Evolutionary conservation across 2,329 filamentous ascomycete species (phyloP).

Genomic region (Fusarium sp.): DNA sequence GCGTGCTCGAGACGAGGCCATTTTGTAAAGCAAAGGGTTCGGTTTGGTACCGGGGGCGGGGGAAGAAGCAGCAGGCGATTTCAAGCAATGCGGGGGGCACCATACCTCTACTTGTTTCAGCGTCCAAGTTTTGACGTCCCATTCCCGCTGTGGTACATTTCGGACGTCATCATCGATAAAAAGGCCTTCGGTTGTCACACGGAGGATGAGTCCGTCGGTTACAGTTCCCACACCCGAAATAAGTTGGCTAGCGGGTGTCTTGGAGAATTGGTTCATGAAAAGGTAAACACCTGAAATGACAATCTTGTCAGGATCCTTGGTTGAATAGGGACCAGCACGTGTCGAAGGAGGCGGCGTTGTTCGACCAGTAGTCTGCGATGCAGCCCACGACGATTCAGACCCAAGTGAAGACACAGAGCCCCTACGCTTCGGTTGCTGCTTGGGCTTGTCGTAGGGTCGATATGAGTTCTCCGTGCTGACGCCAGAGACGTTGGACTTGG

Average conservation of each 20-base stretch:
- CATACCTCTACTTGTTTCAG: slow-evolving; percentile 92
- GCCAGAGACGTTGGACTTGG: slow-evolving; percentile 68
- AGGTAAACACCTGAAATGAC: slow-evolving; percentile 92
- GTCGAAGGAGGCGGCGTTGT: slow-evolving; percentile 86
- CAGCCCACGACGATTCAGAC: slow-evolving; percentile 88
- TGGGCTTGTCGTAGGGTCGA: slow-evolving; percentile 79
- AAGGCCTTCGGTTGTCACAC: slow-evolving; percentile 91
- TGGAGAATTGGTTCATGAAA: slow-evolving; percentile 89
- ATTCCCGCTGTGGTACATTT: slow-evolving; percentile 92
- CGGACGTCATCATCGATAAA: slow-evolving; percentile 98
- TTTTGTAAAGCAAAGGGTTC: slow-evolving; percentile 58
- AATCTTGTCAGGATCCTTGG: slow-evolving; percentile 94
- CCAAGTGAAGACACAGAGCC: slow-evolving; percentile 73
- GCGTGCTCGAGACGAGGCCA: slow-evolving; percentile 57
- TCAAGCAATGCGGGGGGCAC: slow-evolving; percentile 73
- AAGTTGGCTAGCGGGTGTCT: slow-evolving; percentile 90
- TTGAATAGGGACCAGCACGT: slow-evolving; percentile 81
- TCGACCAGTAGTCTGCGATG: slow-evolving; percentile 83
- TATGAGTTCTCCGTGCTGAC: slow-evolving; percentile 75
- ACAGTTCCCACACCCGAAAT: slow-evolving; percentile 85
- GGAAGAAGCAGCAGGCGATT: slow-evolving; percentile 55
- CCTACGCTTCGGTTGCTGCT: slow-evolving; percentile 64
- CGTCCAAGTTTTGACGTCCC: slow-evolving; percentile 99
- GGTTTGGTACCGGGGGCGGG: slow-evolving; percentile 51
- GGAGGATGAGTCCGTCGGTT: slow-evolving; percentile 90